Percentiles rank a stretch among this genome's conserved stretches.
phyloP scores from a whole-genome alignment of 331 rosid species.

The Quercus phellos region DNA sequence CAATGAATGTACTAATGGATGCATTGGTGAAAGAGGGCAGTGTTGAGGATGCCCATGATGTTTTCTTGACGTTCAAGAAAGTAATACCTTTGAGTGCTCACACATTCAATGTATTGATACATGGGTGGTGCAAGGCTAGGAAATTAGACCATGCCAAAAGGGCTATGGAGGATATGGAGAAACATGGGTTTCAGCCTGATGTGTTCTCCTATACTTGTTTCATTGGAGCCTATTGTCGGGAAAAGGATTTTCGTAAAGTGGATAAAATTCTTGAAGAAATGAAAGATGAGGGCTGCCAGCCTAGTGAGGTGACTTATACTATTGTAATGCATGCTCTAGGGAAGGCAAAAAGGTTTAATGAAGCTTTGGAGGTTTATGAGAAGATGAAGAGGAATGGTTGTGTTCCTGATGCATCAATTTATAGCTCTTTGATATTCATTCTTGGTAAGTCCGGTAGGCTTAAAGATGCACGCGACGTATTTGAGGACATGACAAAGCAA shows the following conservation, averaged over 20 bases:
- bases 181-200: slow-evolving; percentile 49
- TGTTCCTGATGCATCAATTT: slow-evolving; percentile 58
- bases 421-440: slow-evolving; percentile 57
- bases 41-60: slow-evolving; percentile 57
- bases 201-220: slow-evolving; percentile 53
- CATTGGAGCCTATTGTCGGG: slow-evolving; percentile 47
- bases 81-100: slow-evolving; percentile 28
- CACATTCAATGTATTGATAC: slow-evolving; percentile 62
- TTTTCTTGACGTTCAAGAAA: slow-evolving; percentile 50
- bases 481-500: slow-evolving; percentile 71
- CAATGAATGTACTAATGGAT: slow-evolving; percentile 52
- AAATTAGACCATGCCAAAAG: slow-evolving; percentile 51
- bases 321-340: slow-evolving; percentile 58
- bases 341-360: slow-evolving; percentile 54
- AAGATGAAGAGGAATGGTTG: slow-evolving; percentile 57
- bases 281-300: slow-evolving; percentile 54
- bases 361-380: slow-evolving; percentile 58
- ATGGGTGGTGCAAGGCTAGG: slow-evolving; percentile 72
- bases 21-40: slow-evolving; percentile 61
- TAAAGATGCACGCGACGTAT: slow-evolving; percentile 59
- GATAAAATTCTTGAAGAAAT: slow-evolving; percentile 55
- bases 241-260: slow-evolving; percentile 61
- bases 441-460: slow-evolving; percentile 75
- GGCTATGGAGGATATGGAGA: slow-evolving; percentile 66
- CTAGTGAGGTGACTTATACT: slow-evolving; percentile 65